Base-by-base conservation (phyloP, 441 rosid genomes). In the Jatropha multifida region DNA sequence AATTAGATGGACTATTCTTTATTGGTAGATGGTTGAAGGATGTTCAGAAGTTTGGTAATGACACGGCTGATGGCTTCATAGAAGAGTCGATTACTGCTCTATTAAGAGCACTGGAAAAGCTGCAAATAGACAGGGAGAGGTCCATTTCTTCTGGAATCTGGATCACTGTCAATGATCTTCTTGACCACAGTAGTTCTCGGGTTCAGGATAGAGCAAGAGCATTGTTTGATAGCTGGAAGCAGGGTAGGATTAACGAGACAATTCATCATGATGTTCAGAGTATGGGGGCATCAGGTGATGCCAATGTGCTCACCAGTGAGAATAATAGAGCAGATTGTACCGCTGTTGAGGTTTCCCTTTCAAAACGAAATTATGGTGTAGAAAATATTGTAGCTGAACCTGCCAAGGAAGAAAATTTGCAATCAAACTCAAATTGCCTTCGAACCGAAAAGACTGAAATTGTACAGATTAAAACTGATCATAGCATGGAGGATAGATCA, bases 141-240 rank as follows among this genome's bases (percentile, higher is more conserved):
- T 88, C 92, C 14, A 49, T 89, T 79, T 86, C 98, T 85, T 91
- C 98, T n/a, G 98, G 96, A 76, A 83, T 92, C 81, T 88, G 88
- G 88, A 82, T 63, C 74, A 86, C 94, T 41, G 86, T 96, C 71
- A 80, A 85, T 84, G 85, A 78, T 77, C 95, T 96, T 81, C 87
- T 89, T 77, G 87, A 85, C 77, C 97, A 92, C 80, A 81, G 77
- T 68, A 86, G 88, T 81, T 84, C 83, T 62, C 89, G 73, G 72
- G 85, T 94, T 77, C 94, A 83, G 87, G 96, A 89, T 56, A 88
- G 80, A 76, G 98, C 98, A 65, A 88, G 86, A 80, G 87, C 85
- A 72, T 83, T 94, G 8, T 83, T 81, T 67, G 85, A 81, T 85
- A 79, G 87, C 83, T 94, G 94, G 97, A 88, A 89, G 82, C 82